These are phyloP conservation scores for Balakata baccata DNA, from an alignment of 345 rosid genomes.

Conservation along the genomic window DNA sequence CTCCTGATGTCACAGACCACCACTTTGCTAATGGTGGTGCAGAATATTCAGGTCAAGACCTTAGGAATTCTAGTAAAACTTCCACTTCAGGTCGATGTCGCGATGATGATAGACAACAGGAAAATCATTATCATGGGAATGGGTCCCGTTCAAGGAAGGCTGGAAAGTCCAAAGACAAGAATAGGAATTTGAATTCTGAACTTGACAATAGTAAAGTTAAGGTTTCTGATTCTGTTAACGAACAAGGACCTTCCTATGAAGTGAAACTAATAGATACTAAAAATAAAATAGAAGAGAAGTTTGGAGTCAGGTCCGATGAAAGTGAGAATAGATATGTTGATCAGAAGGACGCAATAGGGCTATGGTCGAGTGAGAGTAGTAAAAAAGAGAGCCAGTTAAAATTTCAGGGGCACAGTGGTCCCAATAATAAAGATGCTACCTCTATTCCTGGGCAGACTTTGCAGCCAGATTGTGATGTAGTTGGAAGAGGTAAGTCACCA, in stretches of 20 bases:
- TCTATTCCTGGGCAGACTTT: slow-evolving; percentile 41
- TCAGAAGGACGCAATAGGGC: slow-evolving; percentile 42
- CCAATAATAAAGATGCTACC: slow-evolving; percentile 41
- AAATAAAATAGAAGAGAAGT: slow-evolving; percentile 40
- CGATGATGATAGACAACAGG: slow-evolving; percentile 45
- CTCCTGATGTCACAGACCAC: slow-evolving; percentile 39
- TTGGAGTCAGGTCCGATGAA: slow-evolving; percentile 32
- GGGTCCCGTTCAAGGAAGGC: slow-evolving; percentile 50
- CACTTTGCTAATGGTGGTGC: slow-evolving; percentile 33
- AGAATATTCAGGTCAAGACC: slow-evolving; percentile 41
- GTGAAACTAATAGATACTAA: slow-evolving; percentile 42
- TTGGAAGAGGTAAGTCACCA: slow-evolving; percentile 38
- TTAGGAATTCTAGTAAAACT: slow-evolving; percentile 27
- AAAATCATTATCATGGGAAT: slow-evolving; percentile 39
- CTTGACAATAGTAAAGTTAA: slow-evolving; percentile 15
- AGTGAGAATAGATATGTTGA: slow-evolving; percentile 43
- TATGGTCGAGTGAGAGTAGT: slow-evolving; percentile 34
- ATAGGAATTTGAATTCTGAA: slow-evolving; percentile 35
- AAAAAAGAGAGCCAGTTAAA: slow-evolving; percentile 39
- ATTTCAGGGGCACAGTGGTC: slow-evolving; percentile 31
- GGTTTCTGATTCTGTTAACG: slow-evolving; percentile 38
- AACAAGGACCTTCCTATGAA: slow-evolving; percentile 34
- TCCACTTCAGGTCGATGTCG: slow-evolving; percentile 29
- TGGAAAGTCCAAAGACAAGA: slow-evolving; percentile 69
- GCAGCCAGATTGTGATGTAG: slow-evolving; percentile 39